These are phyloP conservation scores for Galerina sulciceps DNA, from an alignment of 768 basidiomycete genomes.

Conservation along the genomic window DNA sequence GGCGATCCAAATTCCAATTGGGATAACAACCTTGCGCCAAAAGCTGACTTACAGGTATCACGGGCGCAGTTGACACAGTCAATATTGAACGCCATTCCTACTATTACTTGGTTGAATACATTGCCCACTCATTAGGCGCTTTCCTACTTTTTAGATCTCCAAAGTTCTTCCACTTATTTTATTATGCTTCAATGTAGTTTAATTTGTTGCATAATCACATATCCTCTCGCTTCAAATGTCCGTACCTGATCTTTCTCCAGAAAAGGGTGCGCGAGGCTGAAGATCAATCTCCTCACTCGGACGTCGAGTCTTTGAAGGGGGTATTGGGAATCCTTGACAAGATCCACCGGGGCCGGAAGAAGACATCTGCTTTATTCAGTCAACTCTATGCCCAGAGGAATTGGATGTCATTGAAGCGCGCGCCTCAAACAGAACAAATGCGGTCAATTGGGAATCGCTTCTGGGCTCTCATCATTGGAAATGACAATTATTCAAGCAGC, in stretches of 20 bases:
- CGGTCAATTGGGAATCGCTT: background rate
- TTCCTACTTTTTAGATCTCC: background rate
- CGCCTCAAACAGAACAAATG: background rate
- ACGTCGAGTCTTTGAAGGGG: background rate
- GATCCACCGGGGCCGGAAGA: no score
- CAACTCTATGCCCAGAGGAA: background rate
- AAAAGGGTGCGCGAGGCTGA: background rate
- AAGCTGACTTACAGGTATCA: constrained; percentile 3
- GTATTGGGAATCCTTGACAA: no score
- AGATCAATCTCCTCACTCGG: background rate
- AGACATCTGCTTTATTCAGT: background rate
- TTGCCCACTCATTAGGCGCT: constrained; percentile 4
- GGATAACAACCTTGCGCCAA: constrained; percentile 3
- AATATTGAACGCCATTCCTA: constrained; percentile 7
- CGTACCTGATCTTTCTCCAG: no score
- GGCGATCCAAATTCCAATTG: background rate
- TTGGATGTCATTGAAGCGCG: background rate
- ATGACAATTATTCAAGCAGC: background rate
- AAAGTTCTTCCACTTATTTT: background rate
- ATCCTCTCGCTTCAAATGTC: no score
- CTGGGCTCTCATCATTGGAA: background rate
- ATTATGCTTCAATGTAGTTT: no score
- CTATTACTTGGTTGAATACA: constrained; percentile 9
- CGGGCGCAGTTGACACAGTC: background rate
- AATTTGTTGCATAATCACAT: no score